A percentile compares a stretch with the other conserved stretches of the same genome.
Conservation (phyloP, 176 grass and related monocot genomes). For the Typha latifolia region DNA sequence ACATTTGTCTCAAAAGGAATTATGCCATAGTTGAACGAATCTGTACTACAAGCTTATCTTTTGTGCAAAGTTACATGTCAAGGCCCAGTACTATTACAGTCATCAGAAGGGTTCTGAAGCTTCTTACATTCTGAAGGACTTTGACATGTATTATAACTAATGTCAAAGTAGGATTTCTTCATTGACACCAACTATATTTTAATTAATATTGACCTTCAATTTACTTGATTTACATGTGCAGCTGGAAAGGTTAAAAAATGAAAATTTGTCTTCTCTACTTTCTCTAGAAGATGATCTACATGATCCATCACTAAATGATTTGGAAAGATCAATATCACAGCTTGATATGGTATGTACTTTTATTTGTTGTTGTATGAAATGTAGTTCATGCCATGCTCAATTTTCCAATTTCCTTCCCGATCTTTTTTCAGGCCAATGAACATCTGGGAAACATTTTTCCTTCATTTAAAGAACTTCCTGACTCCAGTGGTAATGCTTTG, state of each 20-base stretch:
- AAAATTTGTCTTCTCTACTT: conserved; percentile 67
- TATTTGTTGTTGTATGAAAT: conserved; percentile 1
- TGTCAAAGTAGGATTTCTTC: too few relatives aligned
- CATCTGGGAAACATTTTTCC: conserved; percentile 74
- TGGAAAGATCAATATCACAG: conserved; percentile 77
- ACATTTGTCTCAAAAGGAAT: too few relatives aligned
- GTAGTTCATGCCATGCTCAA: background rate
- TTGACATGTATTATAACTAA: too few relatives aligned
- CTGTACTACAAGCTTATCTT: too few relatives aligned
- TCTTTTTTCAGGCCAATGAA: conserved; percentile 67
- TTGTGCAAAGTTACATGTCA: too few relatives aligned
- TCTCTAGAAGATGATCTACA: conserved; percentile 46
- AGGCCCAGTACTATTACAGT: too few relatives aligned
- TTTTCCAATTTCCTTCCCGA: background rate
- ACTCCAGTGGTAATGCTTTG: conserved; percentile 69
- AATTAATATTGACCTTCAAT: background rate
- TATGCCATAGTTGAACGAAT: too few relatives aligned
- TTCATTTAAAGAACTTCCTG: conserved; percentile 85
- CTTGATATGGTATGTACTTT: conserved; percentile 65
- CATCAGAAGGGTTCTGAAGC: too few relatives aligned
- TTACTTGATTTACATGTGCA: conserved; percentile 34
- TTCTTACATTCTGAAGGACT: too few relatives aligned
- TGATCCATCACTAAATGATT: conserved; percentile 57
- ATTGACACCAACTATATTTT: background rate
- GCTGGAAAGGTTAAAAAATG: conserved; percentile 73